These are phyloP conservation scores for Salvia miltiorrhiza DNA, from an alignment of 257 asterid genomes.

Conservation along the genomic window DNA sequence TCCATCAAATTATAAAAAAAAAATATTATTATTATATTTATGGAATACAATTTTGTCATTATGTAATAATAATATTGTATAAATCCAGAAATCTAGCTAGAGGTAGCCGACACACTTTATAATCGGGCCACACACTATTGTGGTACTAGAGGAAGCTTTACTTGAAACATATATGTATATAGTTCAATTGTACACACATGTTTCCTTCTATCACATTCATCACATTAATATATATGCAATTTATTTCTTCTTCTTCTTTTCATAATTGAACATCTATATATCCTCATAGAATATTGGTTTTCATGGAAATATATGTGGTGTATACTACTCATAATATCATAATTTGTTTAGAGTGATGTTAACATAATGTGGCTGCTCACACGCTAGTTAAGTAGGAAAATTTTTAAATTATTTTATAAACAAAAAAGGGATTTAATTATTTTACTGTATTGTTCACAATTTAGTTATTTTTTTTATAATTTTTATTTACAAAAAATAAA, in stretches of 20 bases:
- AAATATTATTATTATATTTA: too few species aligned
- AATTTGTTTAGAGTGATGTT: too few species aligned
- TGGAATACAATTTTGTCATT: background rate
- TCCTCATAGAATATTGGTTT: background rate
- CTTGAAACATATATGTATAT: background rate
- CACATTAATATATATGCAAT: background rate
- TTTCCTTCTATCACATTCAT: background rate
- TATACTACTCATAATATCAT: too few species aligned
- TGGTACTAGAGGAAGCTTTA: background rate
- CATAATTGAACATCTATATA: background rate
- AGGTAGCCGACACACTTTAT: background rate
- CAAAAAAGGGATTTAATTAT: too few species aligned
- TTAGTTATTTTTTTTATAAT: too few species aligned
- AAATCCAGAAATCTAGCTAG: background rate
- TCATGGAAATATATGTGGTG: background rate
- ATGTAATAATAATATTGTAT: background rate
- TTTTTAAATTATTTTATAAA: too few species aligned
- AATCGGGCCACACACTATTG: background rate
- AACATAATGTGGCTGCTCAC: too few species aligned
- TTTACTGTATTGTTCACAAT: too few species aligned
- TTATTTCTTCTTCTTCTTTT: background rate
- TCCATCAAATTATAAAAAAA: background rate
- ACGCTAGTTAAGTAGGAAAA: too few species aligned
- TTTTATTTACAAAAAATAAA: too few species aligned
- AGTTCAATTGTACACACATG: background rate